phyloP scores from a whole-genome alignment of 2,329 filamentous ascomycete genomes.

The Cytospora leucostoma region DNA sequence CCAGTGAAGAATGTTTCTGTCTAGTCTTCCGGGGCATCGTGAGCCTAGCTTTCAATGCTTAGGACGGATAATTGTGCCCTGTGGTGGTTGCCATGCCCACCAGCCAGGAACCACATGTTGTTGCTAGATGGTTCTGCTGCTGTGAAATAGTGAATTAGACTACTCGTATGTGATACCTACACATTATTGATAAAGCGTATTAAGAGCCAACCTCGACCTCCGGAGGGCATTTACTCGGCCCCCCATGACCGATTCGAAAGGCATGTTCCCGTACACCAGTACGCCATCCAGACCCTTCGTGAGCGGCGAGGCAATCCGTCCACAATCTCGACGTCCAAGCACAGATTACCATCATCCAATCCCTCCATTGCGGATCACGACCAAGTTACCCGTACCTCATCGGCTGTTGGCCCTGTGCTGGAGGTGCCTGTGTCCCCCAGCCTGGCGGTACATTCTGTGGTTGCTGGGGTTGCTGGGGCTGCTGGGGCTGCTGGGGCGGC shows the following conservation, averaged over 20 bases:
- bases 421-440: constrained; percentile 32
- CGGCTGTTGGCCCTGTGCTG: constrained; percentile 29
- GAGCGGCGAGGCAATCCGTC: not conserved
- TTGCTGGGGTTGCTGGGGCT: constrained; percentile 37
- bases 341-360: not conserved
- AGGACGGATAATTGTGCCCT: no score
- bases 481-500: constrained; percentile 33
- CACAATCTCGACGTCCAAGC: not conserved
- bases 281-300: not conserved
- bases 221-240: not conserved
- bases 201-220: not conserved
- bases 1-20: no score
- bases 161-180: not conserved
- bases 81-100: not conserved
- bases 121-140: not conserved
- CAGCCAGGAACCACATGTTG: not conserved
- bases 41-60: no score
- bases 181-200: not conserved
- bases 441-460: constrained; percentile 38
- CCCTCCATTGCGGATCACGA: constrained; percentile 44
- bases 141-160: not conserved
- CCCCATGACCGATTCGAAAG: not conserved
- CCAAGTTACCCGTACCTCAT: constrained; percentile 36
- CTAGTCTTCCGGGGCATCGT: no score
- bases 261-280: not conserved